phyloP scores from a whole-genome alignment of 208 protist genomes.

The Trypanosomatidae sp. region DNA sequence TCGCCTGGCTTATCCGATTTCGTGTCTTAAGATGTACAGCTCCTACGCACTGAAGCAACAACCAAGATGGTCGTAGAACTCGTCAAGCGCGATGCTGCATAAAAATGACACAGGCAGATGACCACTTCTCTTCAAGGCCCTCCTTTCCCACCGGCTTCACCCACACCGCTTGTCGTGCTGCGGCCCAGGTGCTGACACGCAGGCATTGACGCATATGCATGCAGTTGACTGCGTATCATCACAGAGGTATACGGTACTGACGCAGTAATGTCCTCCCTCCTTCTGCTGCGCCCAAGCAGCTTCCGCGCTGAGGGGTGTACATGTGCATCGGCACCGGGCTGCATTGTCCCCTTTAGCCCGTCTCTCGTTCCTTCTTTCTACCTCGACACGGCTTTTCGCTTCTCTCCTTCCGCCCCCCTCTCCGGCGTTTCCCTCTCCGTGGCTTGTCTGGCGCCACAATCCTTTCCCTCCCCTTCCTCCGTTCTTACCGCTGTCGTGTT shows the following conservation, averaged over 20 bases:
- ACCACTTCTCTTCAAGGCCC: neutral
- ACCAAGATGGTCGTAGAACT: neutral
- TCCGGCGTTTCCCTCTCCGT: neutral
- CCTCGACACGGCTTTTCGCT: neutral
- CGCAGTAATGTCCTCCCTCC: neutral
- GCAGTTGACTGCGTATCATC: neutral
- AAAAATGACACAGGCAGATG: no score
- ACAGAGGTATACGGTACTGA: neutral
- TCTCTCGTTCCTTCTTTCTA: neutral
- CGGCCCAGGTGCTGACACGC: neutral
- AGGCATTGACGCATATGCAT: neutral
- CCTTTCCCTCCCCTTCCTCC: neutral
- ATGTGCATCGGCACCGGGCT: neutral
- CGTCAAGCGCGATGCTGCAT: neutral
- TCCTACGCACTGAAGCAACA: neutral
- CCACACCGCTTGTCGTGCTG: neutral
- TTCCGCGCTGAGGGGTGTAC: neutral
- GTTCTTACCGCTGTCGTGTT: neutral
- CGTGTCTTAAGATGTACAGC: constrained; percentile 3
- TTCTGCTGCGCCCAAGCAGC: neutral
- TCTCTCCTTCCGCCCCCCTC: neutral
- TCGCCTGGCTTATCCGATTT: neutral
- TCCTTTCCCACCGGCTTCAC: neutral
- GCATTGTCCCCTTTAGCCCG: neutral
- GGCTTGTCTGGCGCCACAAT: neutral